Percentiles rank a stretch among this genome's conserved stretches.
phyloP scores from a whole-genome alignment of 768 basidiomycete genomes.

The Pluteus cervinus region DNA sequence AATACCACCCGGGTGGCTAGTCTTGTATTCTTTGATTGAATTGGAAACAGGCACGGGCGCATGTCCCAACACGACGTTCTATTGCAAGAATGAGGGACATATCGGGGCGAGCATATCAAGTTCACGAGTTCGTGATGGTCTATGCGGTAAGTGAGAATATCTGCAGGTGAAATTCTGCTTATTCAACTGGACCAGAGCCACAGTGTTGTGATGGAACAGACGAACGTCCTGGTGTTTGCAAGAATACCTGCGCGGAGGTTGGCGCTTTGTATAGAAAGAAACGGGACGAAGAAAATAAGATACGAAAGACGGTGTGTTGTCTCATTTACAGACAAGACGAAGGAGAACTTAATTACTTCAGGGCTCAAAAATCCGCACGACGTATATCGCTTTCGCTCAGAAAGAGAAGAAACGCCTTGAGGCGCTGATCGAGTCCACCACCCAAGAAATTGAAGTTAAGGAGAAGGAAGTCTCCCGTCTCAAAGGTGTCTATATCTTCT shows the following conservation, averaged over 20 bases:
- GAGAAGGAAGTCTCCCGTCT: conserved; percentile 72
- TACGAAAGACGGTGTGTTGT: conserved; percentile 67
- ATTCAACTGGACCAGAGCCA: conserved; percentile 67
- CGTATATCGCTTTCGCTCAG: conserved; percentile 81
- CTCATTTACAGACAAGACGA: neutral
- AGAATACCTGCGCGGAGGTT: conserved; percentile 68
- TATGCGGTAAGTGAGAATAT: conserved; percentile 76
- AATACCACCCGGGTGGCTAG: too few relatives aligned
- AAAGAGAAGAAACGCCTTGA: conserved; percentile 88
- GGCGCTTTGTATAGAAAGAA: conserved; percentile 66
- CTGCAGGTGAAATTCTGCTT: too few relatives aligned
- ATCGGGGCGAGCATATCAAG: conserved; percentile 73
- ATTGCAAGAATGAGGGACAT: conserved; percentile 86
- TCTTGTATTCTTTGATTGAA: neutral
- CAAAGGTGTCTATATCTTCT: conserved; percentile 49
- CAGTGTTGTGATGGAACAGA: conserved; percentile 97
- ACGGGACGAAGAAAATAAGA: conserved; percentile 67
- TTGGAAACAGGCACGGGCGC: conserved; percentile 68
- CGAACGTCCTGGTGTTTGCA: conserved; percentile 76
- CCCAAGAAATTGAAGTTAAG: conserved; percentile 51
- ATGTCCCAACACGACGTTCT: conserved; percentile 70
- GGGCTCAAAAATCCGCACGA: conserved; percentile 88
- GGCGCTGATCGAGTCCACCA: conserved; percentile 44
- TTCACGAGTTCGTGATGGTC: conserved; percentile 84
- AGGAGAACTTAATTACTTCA: conserved; percentile 21